Evolutionary conservation across 352 stramenopile species (phyloP).

Genomic region (Pythium dissotocum): DNA sequence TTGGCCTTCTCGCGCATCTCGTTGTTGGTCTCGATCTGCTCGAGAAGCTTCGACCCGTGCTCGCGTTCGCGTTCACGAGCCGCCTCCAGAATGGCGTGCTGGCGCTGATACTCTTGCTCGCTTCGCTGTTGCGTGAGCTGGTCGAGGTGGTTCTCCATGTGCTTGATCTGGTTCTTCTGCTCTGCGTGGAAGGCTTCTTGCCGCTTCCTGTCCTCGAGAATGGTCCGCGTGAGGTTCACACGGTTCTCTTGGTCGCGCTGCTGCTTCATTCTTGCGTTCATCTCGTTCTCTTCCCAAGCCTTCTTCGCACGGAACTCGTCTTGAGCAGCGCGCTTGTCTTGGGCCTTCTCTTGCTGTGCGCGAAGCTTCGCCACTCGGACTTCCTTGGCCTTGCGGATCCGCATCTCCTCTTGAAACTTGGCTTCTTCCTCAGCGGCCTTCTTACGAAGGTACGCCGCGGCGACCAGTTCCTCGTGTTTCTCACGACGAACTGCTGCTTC

Average conservation of each 20-base stretch:
- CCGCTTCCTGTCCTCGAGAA: slow-evolving; percentile 51
- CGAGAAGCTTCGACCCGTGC: slow-evolving; percentile 37
- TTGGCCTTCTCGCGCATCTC: slow-evolving; percentile 55
- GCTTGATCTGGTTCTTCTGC: slow-evolving; percentile 38
- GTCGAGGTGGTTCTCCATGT: slow-evolving; percentile 47
- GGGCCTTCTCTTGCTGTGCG: slow-evolving; percentile 78
- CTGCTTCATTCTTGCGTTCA: slow-evolving; percentile 51
- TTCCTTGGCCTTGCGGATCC: slow-evolving; percentile 71
- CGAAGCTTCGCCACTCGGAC: slow-evolving; percentile 71
- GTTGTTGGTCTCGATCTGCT: slow-evolving; percentile 67
- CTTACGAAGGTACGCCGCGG: slow-evolving; percentile 64
- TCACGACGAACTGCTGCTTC: slow-evolving; percentile 43
- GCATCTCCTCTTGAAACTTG: slow-evolving; percentile 58
- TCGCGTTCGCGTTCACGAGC: slow-evolving; percentile 35
- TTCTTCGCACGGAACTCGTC: slow-evolving; percentile 79
- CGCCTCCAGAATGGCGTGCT: slow-evolving; percentile 35
- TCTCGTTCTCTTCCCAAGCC: slow-evolving; percentile 66
- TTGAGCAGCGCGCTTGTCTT: slow-evolving; percentile 68
- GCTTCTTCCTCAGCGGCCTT: slow-evolving; percentile 72
- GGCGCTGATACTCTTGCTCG: slow-evolving; percentile 45
- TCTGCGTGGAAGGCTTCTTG: slow-evolving; percentile 57
- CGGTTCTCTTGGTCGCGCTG: slow-evolving; percentile 50
- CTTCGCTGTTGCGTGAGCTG: slow-evolving; percentile 41
- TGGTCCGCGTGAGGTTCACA: slow-evolving; percentile 44
- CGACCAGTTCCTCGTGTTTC: slow-evolving; percentile 67